Evolutionary conservation across 2,329 filamentous ascomycete genomes (phyloP), one percentile per base, ranked within the genome.

Genomic region (Fusarium marasasianum): DNA sequence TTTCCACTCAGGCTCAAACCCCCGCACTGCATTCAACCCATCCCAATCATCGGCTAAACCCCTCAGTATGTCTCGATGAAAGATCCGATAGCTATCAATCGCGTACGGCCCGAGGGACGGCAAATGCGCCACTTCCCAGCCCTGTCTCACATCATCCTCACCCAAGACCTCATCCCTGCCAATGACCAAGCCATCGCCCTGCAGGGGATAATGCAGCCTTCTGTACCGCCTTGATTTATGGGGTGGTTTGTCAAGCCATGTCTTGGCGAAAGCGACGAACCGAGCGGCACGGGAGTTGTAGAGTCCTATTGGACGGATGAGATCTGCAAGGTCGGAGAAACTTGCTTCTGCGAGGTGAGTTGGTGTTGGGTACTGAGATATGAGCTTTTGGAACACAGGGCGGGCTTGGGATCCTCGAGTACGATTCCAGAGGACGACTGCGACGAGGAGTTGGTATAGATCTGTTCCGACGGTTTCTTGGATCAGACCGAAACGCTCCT

Each of bases 31-130:
- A 1, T 57, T 10, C 0, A 29, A 1, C 0, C 72, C 69, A 10
- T 66, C 54, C 72, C 64, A 70, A 6, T 47, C 50, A 6, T 22
- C n/a, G 3, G 72, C 61, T 9, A 73, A 3, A 1, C 41, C 65
- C 44, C 69, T 56, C 10, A 74, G 0, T 1, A 74, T 44, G 8
- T 74, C 72, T 20, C 72, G 44, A 7, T 75, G 60, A 20, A 75
- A 74, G 15, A 74, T 74, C 3, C 72, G 64, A 24, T 61, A 75
- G n/a, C 72, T 74, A 3, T 74, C 72, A 3, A 74, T 61, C 1
- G 72, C 72, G 13, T 74, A 74, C 1, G 72, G 72, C 0, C 72
- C 72, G 6, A 74, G 60, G 6, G 72, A 69, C 5, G 72, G 72
- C 4, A 74, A 13, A 7, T 75, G 69, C 0, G 72, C 72, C 7